Evolutionary conservation across 2,329 filamentous ascomycete genomes (phyloP), one percentile per base, ranked within the genome.

Genomic region (Talaromyces rugulosus): DNA sequence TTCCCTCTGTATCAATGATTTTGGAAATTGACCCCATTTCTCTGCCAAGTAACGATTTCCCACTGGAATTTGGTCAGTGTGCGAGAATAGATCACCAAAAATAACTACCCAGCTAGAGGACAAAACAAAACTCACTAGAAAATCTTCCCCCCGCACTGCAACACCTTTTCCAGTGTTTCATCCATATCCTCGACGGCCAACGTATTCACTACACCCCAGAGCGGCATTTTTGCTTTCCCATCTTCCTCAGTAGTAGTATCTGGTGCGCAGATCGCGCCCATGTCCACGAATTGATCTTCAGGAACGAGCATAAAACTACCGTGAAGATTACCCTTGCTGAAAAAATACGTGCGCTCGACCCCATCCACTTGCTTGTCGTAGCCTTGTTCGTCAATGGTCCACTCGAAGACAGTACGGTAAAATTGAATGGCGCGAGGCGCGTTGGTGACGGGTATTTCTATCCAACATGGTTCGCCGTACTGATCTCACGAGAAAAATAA

Each of bases 381-480:
- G 34, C 59, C 55, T 33, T 58, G 18, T 2, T 61, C 55, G 28
- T 61, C 23, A 12, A 54, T 61, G 23, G 47, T 30, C 47, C 55
- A 58, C 31, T 56, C 47, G 4, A 61, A 58, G 2, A 61, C 60
- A 9, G 31, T 52, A 5, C 54, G 55, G 6, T 61, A 61, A 18
- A 61, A 58, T 8, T 57, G 47, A 4, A 61, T 61, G 36, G 55
- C 59, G 27, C 59, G 59, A 42, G 40, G 28, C n/a, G 28, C 34
- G 34, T 61, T 54, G 30, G 47, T 61, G 1, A 61, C 55, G 8
- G 60, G 55, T 3, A 58, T 54, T 54, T 58, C 60, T 50, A 54
- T 58, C 60, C 60, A 61, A 27, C 55, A 58, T 47, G 55, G 51
- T 36, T 61, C 60, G 11, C 60, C 53, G 27, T 54, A 58, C 60